phyloP scores from a whole-genome alignment of 73 alveolate species.

The Vitrella brassicaformis region DNA sequence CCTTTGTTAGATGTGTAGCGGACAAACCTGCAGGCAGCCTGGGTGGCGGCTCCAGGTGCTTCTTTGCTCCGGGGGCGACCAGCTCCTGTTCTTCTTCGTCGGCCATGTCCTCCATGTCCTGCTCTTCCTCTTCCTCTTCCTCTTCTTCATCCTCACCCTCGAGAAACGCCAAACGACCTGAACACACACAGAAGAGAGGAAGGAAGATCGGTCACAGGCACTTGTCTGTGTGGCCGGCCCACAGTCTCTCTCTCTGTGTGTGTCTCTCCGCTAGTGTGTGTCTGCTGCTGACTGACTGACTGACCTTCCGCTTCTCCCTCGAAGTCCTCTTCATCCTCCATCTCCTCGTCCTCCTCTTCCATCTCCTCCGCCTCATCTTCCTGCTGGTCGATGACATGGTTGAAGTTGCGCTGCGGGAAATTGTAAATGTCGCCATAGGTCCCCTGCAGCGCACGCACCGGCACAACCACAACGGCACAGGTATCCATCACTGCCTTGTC shows the following conservation, averaged over 20 bases:
- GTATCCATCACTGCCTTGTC: background rate
- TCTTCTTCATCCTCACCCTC: background rate
- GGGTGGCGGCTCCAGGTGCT: no score
- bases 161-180: background rate
- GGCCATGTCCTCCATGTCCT: background rate
- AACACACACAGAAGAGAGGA: background rate
- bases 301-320: background rate
- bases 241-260: background rate
- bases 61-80: no score
- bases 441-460: constrained; percentile 20
- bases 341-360: background rate
- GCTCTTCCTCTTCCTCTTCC: background rate
- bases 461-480: background rate
- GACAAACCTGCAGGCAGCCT: no score
- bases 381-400: background rate
- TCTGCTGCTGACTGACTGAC: background rate
- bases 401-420: constrained; percentile 16
- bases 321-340: background rate
- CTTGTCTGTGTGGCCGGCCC: background rate
- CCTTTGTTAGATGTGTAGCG: no score
- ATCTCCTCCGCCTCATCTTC: background rate
- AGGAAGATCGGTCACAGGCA: background rate
- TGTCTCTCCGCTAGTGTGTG: background rate
- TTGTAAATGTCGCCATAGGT: constrained; percentile 84
- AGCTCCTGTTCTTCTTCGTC: background rate